Conservation (phyloP, 495 filamentous ascomycete genomes). For the Schizothecium vesticola region DNA sequence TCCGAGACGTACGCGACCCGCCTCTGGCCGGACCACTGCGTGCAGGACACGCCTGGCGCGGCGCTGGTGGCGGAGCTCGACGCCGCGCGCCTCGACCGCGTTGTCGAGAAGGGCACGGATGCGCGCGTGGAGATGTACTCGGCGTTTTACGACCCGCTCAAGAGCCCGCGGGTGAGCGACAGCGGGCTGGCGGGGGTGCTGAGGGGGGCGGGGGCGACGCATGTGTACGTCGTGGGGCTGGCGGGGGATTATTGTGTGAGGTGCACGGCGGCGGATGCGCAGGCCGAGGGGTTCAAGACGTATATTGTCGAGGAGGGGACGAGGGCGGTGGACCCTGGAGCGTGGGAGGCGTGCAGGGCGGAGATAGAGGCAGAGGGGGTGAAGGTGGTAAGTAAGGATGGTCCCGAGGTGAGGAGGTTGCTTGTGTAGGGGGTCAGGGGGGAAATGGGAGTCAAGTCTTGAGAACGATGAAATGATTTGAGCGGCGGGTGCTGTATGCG, state of each 20-base stretch:
- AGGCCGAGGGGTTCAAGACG: constrained; percentile 67
- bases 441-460: not conserved
- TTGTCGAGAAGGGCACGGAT: constrained; percentile 74
- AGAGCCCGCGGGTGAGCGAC: constrained; percentile 49
- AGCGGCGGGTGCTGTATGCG: not conserved
- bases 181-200: constrained; percentile 56
- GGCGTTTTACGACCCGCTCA: constrained; percentile 70
- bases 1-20: constrained; percentile 58
- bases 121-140: constrained; percentile 83
- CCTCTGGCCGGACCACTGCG: constrained; percentile 89
- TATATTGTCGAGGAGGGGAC: constrained; percentile 76
- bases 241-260: constrained; percentile 90
- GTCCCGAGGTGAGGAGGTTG: constrained; percentile 37
- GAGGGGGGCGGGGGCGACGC: constrained; percentile 52
- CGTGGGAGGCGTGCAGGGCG: constrained; percentile 52
- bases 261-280: constrained; percentile 70
- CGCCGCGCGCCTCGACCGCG: constrained; percentile 48
- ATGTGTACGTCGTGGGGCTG: constrained; percentile 78
- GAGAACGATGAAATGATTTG: not conserved
- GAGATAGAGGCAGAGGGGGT: constrained; percentile 49
- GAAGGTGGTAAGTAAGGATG: constrained; percentile 39
- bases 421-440: not conserved
- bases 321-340: constrained; percentile 55
- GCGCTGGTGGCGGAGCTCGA: constrained; percentile 72
- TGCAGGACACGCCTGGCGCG: constrained; percentile 67